These are phyloP conservation scores for Trichosporon sp. DNA, from an alignment of 1,284 basidiomycete species.

Conservation along the genomic window DNA sequence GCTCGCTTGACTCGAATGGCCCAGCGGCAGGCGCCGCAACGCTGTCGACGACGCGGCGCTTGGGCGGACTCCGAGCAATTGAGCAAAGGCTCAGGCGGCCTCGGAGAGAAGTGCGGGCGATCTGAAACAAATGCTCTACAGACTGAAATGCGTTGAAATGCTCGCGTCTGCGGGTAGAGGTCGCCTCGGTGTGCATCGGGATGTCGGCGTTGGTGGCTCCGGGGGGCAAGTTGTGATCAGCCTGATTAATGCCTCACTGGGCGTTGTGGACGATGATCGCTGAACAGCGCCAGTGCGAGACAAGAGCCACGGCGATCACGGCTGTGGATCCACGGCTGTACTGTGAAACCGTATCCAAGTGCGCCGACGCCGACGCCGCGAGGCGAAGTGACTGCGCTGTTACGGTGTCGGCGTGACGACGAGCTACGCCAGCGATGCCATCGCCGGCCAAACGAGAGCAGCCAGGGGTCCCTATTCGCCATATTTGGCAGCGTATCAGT, in stretches of 20 bases:
- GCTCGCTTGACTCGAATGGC: background rate
- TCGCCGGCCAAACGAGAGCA: background rate
- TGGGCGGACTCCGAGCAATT: background rate
- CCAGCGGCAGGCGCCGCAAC: too few relatives aligned
- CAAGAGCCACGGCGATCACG: background rate
- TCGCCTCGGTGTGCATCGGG: background rate
- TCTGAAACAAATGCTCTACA: background rate
- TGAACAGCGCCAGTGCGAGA: background rate
- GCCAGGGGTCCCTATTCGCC: background rate
- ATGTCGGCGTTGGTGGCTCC: background rate
- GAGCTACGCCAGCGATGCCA: too few relatives aligned
- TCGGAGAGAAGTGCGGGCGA: background rate
- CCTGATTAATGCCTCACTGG: too few relatives aligned
- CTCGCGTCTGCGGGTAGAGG: background rate
- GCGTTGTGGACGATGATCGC: background rate
- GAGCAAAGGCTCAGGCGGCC: background rate
- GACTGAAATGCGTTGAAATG: background rate
- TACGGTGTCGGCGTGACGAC: background rate
- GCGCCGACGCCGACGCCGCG: slow-evolving; percentile 1
- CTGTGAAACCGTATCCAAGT: background rate
- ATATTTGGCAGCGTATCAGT: too few relatives aligned
- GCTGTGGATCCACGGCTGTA: too few relatives aligned
- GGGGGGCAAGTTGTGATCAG: too few relatives aligned
- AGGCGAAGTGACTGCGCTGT: too few relatives aligned
- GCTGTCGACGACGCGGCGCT: background rate